These are phyloP conservation scores for Ilex paraguariensis DNA, from an alignment of 305 asterid genomes.

Conservation along the genomic window DNA sequence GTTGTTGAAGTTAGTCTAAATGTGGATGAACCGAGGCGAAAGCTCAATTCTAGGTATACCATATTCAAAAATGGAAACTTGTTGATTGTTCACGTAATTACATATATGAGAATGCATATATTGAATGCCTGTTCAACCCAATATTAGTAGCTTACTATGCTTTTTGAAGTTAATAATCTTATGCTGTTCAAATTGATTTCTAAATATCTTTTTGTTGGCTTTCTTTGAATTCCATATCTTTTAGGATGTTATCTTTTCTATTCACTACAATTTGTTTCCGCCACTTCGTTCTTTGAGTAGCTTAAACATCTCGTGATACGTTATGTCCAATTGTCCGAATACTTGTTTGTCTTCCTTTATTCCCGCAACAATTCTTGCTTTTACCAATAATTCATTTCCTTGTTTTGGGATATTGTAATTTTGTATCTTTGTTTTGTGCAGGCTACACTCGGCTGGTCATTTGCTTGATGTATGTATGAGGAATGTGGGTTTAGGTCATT, in stretches of 20 bases:
- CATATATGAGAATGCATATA: too few relatives aligned
- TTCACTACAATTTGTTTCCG: too few relatives aligned
- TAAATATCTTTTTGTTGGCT: too few relatives aligned
- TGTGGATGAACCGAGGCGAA: conserved; percentile 67
- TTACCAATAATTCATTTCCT: neutral
- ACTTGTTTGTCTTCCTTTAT: too few relatives aligned
- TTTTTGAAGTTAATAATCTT: neutral
- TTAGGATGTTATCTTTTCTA: too few relatives aligned
- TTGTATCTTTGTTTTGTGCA: conserved; percentile 14
- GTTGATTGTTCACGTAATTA: neutral
- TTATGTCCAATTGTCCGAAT: too few relatives aligned
- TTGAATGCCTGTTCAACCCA: too few relatives aligned
- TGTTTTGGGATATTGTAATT: neutral
- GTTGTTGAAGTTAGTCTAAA: conserved; percentile 46
- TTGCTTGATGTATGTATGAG: conserved; percentile 67
- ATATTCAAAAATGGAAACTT: conserved; percentile 1
- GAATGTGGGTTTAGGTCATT: conserved; percentile 64
- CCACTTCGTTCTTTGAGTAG: too few relatives aligned
- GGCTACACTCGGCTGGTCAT: conserved; percentile 87
- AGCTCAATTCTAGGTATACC: conserved; percentile 58
- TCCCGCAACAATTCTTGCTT: neutral
- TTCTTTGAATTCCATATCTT: too few relatives aligned
- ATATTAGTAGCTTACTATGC: neutral
- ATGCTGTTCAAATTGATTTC: neutral
- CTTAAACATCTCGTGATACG: too few relatives aligned